Evolutionary conservation across 2,329 filamentous ascomycete genomes (phyloP), one percentile per base, ranked within the genome.

Genomic region (Ophiostoma ips): DNA sequence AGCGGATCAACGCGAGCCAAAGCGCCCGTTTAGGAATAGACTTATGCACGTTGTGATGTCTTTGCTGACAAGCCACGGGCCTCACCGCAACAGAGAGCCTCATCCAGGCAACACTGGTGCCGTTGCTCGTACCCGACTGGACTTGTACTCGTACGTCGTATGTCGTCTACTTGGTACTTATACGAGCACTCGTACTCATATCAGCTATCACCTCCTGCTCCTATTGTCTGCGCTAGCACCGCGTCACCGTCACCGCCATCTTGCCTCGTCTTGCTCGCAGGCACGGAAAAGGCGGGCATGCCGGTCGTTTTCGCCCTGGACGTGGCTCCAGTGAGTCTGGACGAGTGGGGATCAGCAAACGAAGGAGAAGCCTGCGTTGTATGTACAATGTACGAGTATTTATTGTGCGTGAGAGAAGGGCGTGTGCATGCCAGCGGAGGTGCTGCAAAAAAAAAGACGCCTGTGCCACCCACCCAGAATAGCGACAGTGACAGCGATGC

Each of bases 321-420:
- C 51, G 51, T 52, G 51, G 51, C 51, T 52, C 51, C 51, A 52
- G 48, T 50, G 49, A 4, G 34, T n/a, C 48, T 2, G 24, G 11
- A 11, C 31, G 30, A 44, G 48, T 44, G 38, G 48, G 31, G 38
- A 43, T 30, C 12, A 30, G 15, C 16, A 16, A 37, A 41, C 38
- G 37, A 19, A 40, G 37, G 15, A 8, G 6, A 40, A 21, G n/a
- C n/a, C n/a, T n/a, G n/a, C 24, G 24, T 28, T 8, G 24, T 28
- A 28, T 28, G 24, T 28, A 8, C 24, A 28, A 8, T n/a, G n/a
- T n/a, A n/a, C n/a, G n/a, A n/a, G n/a, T n/a, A n/a, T n/a, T n/a
- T n/a, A 28, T 4, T 8, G 24, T 28, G 24, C 24, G 24, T 28
- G 24, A n/a, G n/a, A n/a, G n/a, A 28, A 28, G 24, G 24, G 8